Evolutionary conservation across 1,284 basidiomycete species (phyloP).

Genomic region (Boletellus sp.): DNA sequence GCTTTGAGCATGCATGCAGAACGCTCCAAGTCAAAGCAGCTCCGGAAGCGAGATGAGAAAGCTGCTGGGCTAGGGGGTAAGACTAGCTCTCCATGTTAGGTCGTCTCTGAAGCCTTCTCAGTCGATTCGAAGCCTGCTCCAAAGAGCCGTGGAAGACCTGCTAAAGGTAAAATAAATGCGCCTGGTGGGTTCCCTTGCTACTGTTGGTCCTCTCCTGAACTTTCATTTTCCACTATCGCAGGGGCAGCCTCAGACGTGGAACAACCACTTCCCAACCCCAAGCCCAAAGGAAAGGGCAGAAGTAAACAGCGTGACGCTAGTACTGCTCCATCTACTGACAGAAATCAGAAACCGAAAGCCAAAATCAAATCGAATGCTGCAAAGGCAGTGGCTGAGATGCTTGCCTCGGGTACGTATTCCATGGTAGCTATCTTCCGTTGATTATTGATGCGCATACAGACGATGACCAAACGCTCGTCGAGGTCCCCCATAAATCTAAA

Average conservation of each 20-base stretch:
- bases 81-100: background rate
- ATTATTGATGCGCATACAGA: conserved; percentile 15
- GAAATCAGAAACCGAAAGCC: conserved; percentile 4
- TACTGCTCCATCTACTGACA: conserved; percentile 2
- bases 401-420: conserved; percentile 14
- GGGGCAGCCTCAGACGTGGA: conserved; percentile 5
- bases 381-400: conserved; percentile 8
- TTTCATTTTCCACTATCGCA: background rate
- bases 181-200: conserved; percentile 3
- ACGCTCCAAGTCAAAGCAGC: conserved; percentile 9
- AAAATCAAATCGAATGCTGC: conserved; percentile 6
- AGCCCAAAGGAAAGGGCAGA: conserved; percentile 13
- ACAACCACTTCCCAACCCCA: conserved; percentile 1
- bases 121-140: conserved; percentile 6
- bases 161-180: conserved; percentile 12
- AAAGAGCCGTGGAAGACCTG: conserved; percentile 16
- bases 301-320: conserved; percentile 1
- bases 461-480: conserved; percentile 28
- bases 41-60: conserved; percentile 20
- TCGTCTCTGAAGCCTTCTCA: background rate
- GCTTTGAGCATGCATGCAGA: conserved; percentile 11
- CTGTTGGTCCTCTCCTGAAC: background rate
- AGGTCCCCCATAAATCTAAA: conserved; percentile 12
- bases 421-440: background rate
- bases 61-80: conserved; percentile 8